Evolutionary conservation across 768 basidiomycete genomes (phyloP).

Genomic region (Boletus rubropictus): DNA sequence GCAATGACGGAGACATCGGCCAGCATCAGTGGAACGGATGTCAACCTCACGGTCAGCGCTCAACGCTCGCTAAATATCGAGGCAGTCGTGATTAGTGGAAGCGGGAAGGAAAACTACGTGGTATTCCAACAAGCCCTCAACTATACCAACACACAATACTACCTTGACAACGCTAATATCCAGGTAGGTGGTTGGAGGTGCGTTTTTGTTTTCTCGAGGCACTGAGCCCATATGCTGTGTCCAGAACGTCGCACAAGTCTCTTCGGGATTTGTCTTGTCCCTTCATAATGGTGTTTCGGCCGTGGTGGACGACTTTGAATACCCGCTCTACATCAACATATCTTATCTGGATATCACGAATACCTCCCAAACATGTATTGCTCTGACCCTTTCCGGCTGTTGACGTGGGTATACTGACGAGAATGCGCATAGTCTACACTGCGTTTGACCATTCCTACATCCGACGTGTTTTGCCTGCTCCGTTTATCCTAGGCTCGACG

Average conservation of each 20-base stretch:
- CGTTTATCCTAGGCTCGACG: slow-evolving; percentile 52
- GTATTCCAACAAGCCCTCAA: slow-evolving; percentile 55
- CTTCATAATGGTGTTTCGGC: slow-evolving; percentile 42
- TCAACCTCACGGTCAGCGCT: slow-evolving; percentile 60
- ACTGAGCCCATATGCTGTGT: neutral
- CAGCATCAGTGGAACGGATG: slow-evolving; percentile 38
- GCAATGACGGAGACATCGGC: slow-evolving; percentile 47
- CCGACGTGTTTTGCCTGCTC: slow-evolving; percentile 50
- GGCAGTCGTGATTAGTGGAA: slow-evolving; percentile 55
- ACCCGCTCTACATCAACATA: slow-evolving; percentile 45
- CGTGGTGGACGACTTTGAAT: slow-evolving; percentile 48
- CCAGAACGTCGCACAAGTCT: slow-evolving; percentile 47
- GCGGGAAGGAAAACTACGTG: slow-evolving; percentile 50
- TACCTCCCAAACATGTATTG: slow-evolving; percentile 18
- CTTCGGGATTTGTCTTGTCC: slow-evolving; percentile 42
- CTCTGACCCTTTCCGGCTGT: neutral
- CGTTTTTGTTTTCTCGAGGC: neutral
- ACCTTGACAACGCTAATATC: slow-evolving; percentile 40
- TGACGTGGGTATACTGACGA: neutral
- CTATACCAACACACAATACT: slow-evolving; percentile 61
- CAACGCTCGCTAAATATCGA: slow-evolving; percentile 55
- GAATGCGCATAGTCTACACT: slow-evolving; percentile 37
- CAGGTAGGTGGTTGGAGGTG: slow-evolving; percentile 30
- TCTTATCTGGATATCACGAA: slow-evolving; percentile 30
- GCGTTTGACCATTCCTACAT: slow-evolving; percentile 66